Conservation (phyloP, 2,329 filamentous ascomycete genomes). For the Colletotrichum euphorbiae region DNA sequence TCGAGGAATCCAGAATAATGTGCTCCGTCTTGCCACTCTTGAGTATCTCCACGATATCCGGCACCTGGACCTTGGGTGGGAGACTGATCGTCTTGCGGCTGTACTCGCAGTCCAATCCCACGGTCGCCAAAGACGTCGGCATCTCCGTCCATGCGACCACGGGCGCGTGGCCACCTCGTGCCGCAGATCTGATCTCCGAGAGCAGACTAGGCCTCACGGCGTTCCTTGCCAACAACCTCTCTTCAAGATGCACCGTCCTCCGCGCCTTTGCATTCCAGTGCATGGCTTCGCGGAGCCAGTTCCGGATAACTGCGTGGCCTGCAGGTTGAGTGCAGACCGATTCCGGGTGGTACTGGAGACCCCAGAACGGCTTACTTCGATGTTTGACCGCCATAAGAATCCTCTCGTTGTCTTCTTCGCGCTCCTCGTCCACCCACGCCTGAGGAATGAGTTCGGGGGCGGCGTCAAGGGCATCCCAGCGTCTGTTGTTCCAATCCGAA, state of each 20-base stretch:
- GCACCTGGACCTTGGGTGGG: constrained; percentile 59
- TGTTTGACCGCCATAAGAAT: constrained; percentile 85
- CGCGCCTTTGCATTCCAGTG: constrained; percentile 64
- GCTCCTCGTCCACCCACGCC: constrained; percentile 69
- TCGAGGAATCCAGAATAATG: constrained; percentile 71
- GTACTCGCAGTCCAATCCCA: constrained; percentile 50
- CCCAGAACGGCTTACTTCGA: constrained; percentile 79
- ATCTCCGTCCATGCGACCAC: constrained; percentile 30
- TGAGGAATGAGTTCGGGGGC: constrained; percentile 64
- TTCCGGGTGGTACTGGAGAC: constrained; percentile 91
- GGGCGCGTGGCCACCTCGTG: background rate
- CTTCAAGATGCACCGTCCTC: constrained; percentile 40
- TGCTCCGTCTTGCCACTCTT: constrained; percentile 55
- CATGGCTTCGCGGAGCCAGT: constrained; percentile 79
- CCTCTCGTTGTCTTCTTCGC: constrained; percentile 55
- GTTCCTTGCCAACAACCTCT: constrained; percentile 45
- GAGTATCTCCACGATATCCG: constrained; percentile 66
- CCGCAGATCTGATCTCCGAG: constrained; percentile 40
- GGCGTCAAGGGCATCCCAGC: constrained; percentile 53
- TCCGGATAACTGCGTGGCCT: constrained; percentile 72
- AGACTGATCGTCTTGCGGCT: constrained; percentile 56
- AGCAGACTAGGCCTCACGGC: constrained; percentile 51
- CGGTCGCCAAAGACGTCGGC: constrained; percentile 44
- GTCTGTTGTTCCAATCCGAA: constrained; percentile 50
- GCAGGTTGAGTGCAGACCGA: constrained; percentile 82